Percentiles rank a stretch among this genome's conserved stretches.
Conservation (phyloP, 257 asterid genomes). For the Paulownia fortunei region DNA sequence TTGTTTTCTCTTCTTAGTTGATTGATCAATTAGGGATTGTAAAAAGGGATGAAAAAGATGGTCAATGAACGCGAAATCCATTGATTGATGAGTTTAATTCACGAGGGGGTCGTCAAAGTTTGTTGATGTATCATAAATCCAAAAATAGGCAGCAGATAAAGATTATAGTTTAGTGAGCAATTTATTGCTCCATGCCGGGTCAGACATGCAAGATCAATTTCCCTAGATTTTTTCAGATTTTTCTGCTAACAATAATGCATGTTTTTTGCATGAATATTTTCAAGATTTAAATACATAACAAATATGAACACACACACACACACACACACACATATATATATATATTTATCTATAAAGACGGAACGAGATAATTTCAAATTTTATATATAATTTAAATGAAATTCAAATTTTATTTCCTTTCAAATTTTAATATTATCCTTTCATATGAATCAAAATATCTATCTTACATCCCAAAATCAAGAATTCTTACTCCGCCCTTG, state of each 20-base stretch:
- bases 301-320: too few species aligned
- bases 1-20: too few species aligned
- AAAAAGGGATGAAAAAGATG: background rate
- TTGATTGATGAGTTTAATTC: conserved; percentile 16
- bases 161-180: background rate
- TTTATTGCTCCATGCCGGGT: conserved; percentile 33
- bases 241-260: background rate
- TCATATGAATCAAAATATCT: too few species aligned
- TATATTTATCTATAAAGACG: too few species aligned
- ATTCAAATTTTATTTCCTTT: too few species aligned
- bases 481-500: too few species aligned
- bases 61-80: conserved; percentile 11
- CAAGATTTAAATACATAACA: too few species aligned
- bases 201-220: conserved; percentile 29
- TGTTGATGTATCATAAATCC: conserved; percentile 26
- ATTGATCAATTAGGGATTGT: background rate
- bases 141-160: background rate
- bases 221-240: background rate
- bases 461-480: too few species aligned
- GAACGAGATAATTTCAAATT: too few species aligned
- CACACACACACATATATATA: too few species aligned
- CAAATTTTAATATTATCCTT: too few species aligned
- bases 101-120: conserved; percentile 20
- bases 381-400: too few species aligned
- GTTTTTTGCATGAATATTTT: background rate